These are phyloP conservation scores for Penicillium chermesinum DNA, from an alignment of 495 filamentous ascomycete species.

Conservation along the genomic window DNA sequence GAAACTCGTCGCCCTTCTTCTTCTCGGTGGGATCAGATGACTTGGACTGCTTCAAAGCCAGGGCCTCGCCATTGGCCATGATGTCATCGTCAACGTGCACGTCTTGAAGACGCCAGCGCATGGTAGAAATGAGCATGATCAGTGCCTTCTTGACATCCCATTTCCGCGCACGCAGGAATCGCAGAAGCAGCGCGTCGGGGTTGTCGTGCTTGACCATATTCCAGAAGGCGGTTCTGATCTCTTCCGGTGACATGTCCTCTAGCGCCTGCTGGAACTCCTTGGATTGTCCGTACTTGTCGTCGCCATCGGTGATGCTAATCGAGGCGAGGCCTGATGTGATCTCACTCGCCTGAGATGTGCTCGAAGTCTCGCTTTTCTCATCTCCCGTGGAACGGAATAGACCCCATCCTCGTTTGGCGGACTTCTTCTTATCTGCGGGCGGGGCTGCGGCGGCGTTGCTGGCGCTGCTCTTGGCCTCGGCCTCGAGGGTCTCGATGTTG, in stretches of 20 bases:
- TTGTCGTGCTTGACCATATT: slow-evolving; percentile 94
- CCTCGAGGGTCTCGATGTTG: slow-evolving; percentile 27
- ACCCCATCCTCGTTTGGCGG: slow-evolving; percentile 59
- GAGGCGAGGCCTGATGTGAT: slow-evolving; percentile 26
- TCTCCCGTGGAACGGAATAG: slow-evolving; percentile 55
- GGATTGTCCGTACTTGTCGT: slow-evolving; percentile 90
- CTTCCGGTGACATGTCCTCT: slow-evolving; percentile 66
- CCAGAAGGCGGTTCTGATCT: slow-evolving; percentile 82
- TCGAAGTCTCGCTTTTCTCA: slow-evolving; percentile 48
- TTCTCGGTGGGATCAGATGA: slow-evolving; percentile 49
- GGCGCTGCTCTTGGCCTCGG: slow-evolving; percentile 5
- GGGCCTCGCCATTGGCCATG: slow-evolving; percentile 70
- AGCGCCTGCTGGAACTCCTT: slow-evolving; percentile 82
- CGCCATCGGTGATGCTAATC: slow-evolving; percentile 48
- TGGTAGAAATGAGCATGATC: slow-evolving; percentile 89
- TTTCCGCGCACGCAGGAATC: slow-evolving; percentile 89
- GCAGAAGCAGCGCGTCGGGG: slow-evolving; percentile 79
- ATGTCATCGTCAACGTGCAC: slow-evolving; percentile 85
- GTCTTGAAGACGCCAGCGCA: slow-evolving; percentile 81
- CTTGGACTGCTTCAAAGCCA: slow-evolving; percentile 55
- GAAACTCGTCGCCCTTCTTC: slow-evolving; percentile 74
- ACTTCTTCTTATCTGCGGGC: slow-evolving; percentile 54
- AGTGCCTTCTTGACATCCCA: slow-evolving; percentile 94
- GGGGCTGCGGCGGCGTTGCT: slow-evolving; percentile 21
- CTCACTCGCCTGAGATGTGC: slow-evolving; percentile 26